These are phyloP conservation scores for Pyrus betulifolia DNA, from an alignment of 306 rosid genomes.

Conservation along the genomic window DNA sequence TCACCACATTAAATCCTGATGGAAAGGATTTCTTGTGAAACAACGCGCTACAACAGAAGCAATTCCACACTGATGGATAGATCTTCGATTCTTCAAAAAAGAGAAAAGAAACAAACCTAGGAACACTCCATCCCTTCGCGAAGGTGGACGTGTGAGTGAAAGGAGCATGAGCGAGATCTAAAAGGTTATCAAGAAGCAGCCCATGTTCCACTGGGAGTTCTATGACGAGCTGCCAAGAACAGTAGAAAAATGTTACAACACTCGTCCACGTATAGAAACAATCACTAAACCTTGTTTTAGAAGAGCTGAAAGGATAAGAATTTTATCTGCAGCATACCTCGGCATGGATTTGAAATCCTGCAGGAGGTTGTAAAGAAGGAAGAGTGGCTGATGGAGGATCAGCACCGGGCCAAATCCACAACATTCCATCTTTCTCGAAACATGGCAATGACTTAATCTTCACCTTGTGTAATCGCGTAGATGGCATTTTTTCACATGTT, in stretches of 20 bases:
- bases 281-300: neutral
- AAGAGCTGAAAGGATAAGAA: neutral
- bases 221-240: slow-evolving; percentile 61
- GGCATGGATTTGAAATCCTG: slow-evolving; percentile 83
- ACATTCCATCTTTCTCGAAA: slow-evolving; percentile 87
- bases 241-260: slow-evolving; percentile 1
- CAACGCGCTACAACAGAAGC: neutral
- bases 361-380: slow-evolving; percentile 85
- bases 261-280: neutral
- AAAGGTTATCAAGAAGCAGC: slow-evolving; percentile 86
- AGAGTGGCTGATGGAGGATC: slow-evolving; percentile 65
- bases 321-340: slow-evolving; percentile 41
- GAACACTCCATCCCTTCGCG: slow-evolving; percentile 96
- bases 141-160: slow-evolving; percentile 98
- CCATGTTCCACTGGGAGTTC: slow-evolving; percentile 95
- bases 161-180: slow-evolving; percentile 99
- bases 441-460: slow-evolving; percentile 87
- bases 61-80: neutral
- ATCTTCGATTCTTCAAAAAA: neutral
- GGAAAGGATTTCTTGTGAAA: neutral
- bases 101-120: slow-evolving; percentile 53
- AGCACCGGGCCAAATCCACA: slow-evolving; percentile 99
- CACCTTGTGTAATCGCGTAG: slow-evolving; percentile 52
- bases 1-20: neutral
- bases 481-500: slow-evolving; percentile 97